A percentile compares a stretch with the other conserved stretches of the same genome.
Conservation (phyloP, 2,329 filamentous ascomycete species). For the Fusarium torreyae region DNA sequence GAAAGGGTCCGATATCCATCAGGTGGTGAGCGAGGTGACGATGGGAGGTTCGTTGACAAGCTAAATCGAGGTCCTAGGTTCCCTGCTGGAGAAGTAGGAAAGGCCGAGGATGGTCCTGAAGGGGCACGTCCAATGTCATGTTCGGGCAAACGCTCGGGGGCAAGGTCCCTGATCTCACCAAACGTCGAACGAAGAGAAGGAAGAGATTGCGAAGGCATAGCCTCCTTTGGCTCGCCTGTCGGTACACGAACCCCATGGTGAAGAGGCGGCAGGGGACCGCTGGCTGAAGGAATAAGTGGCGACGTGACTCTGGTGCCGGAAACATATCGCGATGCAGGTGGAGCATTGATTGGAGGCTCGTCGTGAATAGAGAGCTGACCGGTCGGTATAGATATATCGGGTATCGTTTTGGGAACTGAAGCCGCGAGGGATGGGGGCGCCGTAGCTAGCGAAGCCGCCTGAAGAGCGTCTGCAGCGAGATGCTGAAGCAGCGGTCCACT, state of each 20-base stretch:
- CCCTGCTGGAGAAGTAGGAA: slow-evolving; percentile 53
- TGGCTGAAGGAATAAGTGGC: slow-evolving; percentile 44
- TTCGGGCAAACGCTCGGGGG: slow-evolving; percentile 53
- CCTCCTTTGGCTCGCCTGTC: slow-evolving; percentile 54
- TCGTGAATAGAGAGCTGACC: slow-evolving; percentile 55
- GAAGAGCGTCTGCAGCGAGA: slow-evolving; percentile 54
- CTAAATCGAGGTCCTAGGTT: slow-evolving; percentile 51
- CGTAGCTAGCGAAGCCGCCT: slow-evolving; percentile 44
- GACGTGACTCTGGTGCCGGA: slow-evolving; percentile 37
- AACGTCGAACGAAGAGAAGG: slow-evolving; percentile 59
- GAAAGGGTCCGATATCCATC: slow-evolving; percentile 65
- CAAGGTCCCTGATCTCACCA: slow-evolving; percentile 54
- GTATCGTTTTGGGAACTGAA: slow-evolving; percentile 40
- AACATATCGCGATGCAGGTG: slow-evolving; percentile 25
- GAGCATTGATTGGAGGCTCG: slow-evolving; percentile 42
- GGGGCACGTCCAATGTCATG: slow-evolving; percentile 50
- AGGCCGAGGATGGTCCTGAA: slow-evolving; percentile 47
- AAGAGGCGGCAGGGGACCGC: slow-evolving; percentile 56
- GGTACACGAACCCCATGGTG: slow-evolving; percentile 57
- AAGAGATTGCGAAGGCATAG: slow-evolving; percentile 57
- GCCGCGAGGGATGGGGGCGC: slow-evolving; percentile 21
- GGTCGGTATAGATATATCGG: slow-evolving; percentile 52
- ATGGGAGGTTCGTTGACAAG: slow-evolving; percentile 51
- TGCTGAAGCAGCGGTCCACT: slow-evolving; percentile 49
- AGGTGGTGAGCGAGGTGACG: slow-evolving; percentile 67